These are phyloP conservation scores for Sphagnurus paluster DNA, from an alignment of 1,284 basidiomycete genomes.

Conservation along the genomic window DNA sequence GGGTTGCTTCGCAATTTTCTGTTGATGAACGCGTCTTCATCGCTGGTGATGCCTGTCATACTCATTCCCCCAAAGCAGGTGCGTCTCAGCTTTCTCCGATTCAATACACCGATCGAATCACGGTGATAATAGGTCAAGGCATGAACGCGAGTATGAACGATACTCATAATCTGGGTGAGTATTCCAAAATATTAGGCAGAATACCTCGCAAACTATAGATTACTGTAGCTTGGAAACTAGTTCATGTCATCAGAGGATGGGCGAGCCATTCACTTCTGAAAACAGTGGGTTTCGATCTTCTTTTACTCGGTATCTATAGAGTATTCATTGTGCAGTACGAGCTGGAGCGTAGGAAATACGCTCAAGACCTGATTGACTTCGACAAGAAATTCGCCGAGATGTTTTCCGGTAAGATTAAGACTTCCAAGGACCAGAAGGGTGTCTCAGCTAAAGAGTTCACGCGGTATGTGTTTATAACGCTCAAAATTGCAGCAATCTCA, in stretches of 20 bases:
- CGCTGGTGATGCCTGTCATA: slow-evolving; percentile 81
- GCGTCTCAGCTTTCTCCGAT: not conserved
- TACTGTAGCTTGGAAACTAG: slow-evolving; percentile 72
- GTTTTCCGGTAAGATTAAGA: slow-evolving; percentile 76
- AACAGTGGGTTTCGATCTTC: slow-evolving; percentile 54
- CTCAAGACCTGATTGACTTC: slow-evolving; percentile 79
- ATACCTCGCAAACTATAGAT: too few species aligned
- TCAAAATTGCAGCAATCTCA: not conserved
- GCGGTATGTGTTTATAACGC: slow-evolving; percentile 36
- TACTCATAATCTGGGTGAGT: slow-evolving; percentile 71
- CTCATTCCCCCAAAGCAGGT: slow-evolving; percentile 81
- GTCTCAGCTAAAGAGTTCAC: slow-evolving; percentile 69
- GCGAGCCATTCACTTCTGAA: slow-evolving; percentile 65
- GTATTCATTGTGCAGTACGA: slow-evolving; percentile 53
- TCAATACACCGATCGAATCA: not conserved
- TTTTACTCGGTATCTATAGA: slow-evolving; percentile 1
- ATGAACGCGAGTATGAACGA: slow-evolving; percentile 88
- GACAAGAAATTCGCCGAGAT: slow-evolving; percentile 75
- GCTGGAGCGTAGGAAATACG: slow-evolving; percentile 70
- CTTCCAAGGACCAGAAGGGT: slow-evolving; percentile 55
- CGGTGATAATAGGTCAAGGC: slow-evolving; percentile 50
- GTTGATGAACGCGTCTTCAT: slow-evolving; percentile 76
- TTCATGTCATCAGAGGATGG: slow-evolving; percentile 71
- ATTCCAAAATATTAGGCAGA: not conserved
- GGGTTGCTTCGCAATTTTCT: slow-evolving; percentile 71